Evolutionary conservation across 2,329 filamentous ascomycete genomes (phyloP).

Genomic region (Aspergillus spinulosporus): DNA sequence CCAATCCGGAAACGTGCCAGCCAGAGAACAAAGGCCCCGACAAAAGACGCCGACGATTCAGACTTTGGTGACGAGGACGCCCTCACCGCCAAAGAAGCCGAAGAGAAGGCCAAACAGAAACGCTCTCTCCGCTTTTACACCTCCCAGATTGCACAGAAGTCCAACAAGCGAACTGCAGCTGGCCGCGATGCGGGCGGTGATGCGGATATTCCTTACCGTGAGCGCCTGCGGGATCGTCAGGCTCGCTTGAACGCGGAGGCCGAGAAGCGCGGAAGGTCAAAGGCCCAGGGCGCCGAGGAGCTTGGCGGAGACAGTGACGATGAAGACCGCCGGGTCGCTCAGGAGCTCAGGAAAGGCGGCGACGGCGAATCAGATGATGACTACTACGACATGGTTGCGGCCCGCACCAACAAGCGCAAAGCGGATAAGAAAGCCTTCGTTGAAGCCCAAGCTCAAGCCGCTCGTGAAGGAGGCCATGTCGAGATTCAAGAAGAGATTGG

Average conservation of each 20-base stretch:
- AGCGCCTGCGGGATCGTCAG: constrained; percentile 82
- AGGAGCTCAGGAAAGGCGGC: constrained; percentile 43
- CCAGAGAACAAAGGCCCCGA: constrained; percentile 33
- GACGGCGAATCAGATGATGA: constrained; percentile 46
- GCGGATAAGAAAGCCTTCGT: constrained; percentile 71
- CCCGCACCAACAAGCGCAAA: constrained; percentile 59
- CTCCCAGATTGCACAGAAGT: constrained; percentile 92
- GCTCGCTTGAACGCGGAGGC: constrained; percentile 86
- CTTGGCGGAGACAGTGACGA: constrained; percentile 71
- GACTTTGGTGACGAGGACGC: constrained; percentile 91
- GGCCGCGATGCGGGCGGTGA: constrained; percentile 62
- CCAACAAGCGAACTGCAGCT: constrained; percentile 71
- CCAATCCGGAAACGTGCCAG: constrained; percentile 48
- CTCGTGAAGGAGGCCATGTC: constrained; percentile 60
- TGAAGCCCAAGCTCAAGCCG: constrained; percentile 56
- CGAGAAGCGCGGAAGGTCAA: constrained; percentile 73
- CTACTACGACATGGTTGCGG: constrained; percentile 87
- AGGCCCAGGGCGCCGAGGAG: constrained; percentile 62
- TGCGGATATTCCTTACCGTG: constrained; percentile 72
- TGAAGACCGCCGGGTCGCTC: constrained; percentile 58
- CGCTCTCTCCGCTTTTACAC: constrained; percentile 97
- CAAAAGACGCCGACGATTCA: constrained; percentile 61
- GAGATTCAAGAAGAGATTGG: constrained; percentile 69
- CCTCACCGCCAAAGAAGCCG: constrained; percentile 74
- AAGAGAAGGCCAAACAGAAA: constrained; percentile 85